Conservation (phyloP, 2,329 filamentous ascomycete species). For the Scedosporium aurantiacum region DNA sequence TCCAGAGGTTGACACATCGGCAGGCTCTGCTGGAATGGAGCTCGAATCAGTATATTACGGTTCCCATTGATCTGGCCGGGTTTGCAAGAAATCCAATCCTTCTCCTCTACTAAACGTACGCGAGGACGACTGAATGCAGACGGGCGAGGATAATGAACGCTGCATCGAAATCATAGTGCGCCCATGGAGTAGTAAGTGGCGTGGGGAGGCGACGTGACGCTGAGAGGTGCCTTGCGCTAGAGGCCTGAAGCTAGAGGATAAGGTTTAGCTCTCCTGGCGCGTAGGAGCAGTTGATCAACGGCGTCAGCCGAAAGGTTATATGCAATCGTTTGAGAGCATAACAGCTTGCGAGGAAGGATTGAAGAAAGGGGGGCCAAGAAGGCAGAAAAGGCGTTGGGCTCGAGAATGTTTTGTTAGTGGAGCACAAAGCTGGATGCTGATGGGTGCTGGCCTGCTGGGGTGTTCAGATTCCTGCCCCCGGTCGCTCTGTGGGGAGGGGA, state of each 20-base stretch:
- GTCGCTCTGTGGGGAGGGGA: neutral
- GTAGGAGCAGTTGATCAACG: neutral
- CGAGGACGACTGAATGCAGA: slow-evolving; percentile 3
- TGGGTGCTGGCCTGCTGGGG: too few relatives aligned
- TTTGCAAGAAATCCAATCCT: neutral
- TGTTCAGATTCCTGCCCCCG: neutral
- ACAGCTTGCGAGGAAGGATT: neutral
- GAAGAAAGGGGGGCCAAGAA: neutral
- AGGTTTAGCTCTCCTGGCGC: neutral
- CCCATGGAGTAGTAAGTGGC: slow-evolving; percentile 4
- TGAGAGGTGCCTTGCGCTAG: neutral
- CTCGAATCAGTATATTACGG: neutral
- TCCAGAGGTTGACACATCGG: neutral
- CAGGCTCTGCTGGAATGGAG: neutral
- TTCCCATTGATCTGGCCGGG: neutral
- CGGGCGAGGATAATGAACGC: slow-evolving; percentile 6
- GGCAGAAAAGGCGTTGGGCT: neutral
- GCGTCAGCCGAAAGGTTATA: neutral
- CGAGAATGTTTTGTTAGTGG: neutral
- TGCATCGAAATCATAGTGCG: slow-evolving; percentile 9
- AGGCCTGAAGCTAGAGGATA: neutral
- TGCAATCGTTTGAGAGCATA: neutral
- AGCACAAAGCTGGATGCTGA: neutral
- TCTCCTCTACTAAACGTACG: neutral
- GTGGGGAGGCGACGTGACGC: neutral